These are phyloP conservation scores for Myxozyma kluyveri DNA, from an alignment of 805 yeast species.

Conservation along the genomic window DNA sequence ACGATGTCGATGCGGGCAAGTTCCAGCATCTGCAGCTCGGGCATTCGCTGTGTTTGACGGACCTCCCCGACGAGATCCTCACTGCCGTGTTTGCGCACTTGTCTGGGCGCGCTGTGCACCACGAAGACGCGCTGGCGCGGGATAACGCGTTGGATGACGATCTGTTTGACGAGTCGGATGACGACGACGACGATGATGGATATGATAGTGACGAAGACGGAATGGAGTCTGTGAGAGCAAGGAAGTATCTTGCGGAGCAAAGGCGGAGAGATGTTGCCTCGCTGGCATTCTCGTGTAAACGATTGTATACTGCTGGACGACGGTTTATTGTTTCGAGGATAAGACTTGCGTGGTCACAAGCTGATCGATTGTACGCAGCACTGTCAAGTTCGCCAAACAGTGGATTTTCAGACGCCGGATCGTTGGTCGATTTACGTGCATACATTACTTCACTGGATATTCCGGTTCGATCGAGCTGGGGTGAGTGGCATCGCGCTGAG, in stretches of 20 bases:
- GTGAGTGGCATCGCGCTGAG: constrained; percentile 30
- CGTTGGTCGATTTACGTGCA: constrained; percentile 4
- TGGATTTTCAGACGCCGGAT: background rate
- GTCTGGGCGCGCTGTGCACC: background rate
- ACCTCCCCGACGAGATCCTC: background rate
- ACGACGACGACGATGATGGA: background rate
- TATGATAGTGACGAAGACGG: background rate
- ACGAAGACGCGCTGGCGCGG: background rate
- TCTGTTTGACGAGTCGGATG: background rate
- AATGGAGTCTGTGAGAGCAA: background rate
- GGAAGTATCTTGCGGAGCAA: too few species aligned
- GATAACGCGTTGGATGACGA: background rate
- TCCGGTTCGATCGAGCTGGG: constrained; percentile 26
- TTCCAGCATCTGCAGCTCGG: too few species aligned
- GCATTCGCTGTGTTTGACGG: background rate
- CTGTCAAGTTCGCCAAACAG: too few species aligned
- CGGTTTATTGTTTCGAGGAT: background rate
- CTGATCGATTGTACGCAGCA: background rate
- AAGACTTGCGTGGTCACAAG: background rate
- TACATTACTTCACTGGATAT: constrained; percentile 22
- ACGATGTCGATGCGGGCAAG: too few species aligned
- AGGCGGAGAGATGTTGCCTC: too few species aligned
- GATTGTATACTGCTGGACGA: background rate
- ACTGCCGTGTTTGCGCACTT: background rate
- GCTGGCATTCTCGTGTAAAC: background rate